Conservation (phyloP, 1,139 yeast species). For the Saccharomyces hybrid region DNA sequence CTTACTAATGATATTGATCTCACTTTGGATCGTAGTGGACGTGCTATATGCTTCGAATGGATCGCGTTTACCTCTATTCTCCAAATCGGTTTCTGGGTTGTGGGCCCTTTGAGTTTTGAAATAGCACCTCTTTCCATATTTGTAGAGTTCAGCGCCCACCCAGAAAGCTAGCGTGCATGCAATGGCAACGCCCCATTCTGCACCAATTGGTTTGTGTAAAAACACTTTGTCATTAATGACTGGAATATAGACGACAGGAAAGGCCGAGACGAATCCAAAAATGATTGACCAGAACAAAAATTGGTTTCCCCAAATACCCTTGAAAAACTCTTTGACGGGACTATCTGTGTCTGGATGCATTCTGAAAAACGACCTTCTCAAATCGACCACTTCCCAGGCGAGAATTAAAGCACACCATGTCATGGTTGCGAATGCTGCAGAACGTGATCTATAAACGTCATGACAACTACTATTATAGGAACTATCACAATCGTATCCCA, state of each 20-base stretch:
- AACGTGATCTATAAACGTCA: constrained; percentile 69
- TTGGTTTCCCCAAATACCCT: constrained; percentile 67
- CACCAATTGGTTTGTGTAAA: constrained; percentile 62
- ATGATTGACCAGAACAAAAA: constrained; percentile 79
- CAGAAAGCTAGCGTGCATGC: constrained; percentile 57
- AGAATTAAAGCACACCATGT: constrained; percentile 84
- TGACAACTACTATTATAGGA: constrained; percentile 42
- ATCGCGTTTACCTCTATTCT: constrained; percentile 39
- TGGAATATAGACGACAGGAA: constrained; percentile 84
- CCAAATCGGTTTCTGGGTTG: constrained; percentile 62
- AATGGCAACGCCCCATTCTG: constrained; percentile 78
- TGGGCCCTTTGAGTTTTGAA: constrained; percentile 35
- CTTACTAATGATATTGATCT: constrained; percentile 7
- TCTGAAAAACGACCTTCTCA: constrained; percentile 62
- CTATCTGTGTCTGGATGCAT: constrained; percentile 65
- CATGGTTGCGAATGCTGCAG: constrained; percentile 76
- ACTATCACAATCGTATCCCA: constrained; percentile 61
- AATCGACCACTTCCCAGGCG: constrained; percentile 87
- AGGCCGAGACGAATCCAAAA: constrained; percentile 60
- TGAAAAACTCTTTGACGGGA: constrained; percentile 50
- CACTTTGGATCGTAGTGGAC: constrained; percentile 24
- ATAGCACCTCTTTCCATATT: constrained; percentile 55
- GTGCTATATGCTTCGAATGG: constrained; percentile 52
- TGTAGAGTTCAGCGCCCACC: constrained; percentile 57
- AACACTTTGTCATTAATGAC: constrained; percentile 75